Evolutionary conservation across 139 green algal genomes (phyloP).

Genomic region (Chlorella sp.): DNA sequence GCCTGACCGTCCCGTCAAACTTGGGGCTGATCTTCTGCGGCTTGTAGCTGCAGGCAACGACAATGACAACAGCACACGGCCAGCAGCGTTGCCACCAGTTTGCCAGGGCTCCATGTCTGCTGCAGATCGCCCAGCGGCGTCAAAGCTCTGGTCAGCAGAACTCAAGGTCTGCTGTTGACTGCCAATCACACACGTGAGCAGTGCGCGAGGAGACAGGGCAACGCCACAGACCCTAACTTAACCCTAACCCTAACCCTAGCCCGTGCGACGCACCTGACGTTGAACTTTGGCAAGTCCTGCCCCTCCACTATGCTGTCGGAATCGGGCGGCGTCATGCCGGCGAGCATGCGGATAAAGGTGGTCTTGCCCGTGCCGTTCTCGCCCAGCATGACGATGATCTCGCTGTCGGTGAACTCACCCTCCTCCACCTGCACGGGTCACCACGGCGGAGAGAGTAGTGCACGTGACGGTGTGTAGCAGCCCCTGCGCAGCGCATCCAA

Average conservation of each 20-base stretch:
- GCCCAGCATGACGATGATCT: constrained; percentile 96
- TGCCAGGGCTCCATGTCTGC: no score
- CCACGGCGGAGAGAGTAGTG: no score
- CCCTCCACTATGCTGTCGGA: constrained; percentile 47
- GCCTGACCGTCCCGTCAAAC: constrained; percentile 86
- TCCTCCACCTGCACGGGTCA: constrained; percentile 63
- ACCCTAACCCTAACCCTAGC: neutral
- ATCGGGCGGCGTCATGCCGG: constrained; percentile 41
- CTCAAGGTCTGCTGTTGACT: no score
- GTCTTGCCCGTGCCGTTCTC: constrained; percentile 99
- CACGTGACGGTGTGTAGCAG: no score
- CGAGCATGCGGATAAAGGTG: constrained; percentile 99
- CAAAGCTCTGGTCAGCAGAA: no score
- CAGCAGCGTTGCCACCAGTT: neutral
- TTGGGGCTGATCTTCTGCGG: constrained; percentile 99
- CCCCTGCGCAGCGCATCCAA: no score
- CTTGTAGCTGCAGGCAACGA: constrained; percentile 76
- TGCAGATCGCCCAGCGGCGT: no score
- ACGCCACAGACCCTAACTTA: neutral
- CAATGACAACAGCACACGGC: neutral
- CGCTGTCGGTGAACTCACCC: constrained; percentile 89
- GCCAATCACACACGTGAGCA: no score
- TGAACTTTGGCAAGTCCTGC: constrained; percentile 83
- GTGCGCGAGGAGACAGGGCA: neutral
- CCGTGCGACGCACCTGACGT: constrained; percentile 54